Conservation (phyloP, 495 filamentous ascomycete genomes). For the Podospora comata region DNA sequence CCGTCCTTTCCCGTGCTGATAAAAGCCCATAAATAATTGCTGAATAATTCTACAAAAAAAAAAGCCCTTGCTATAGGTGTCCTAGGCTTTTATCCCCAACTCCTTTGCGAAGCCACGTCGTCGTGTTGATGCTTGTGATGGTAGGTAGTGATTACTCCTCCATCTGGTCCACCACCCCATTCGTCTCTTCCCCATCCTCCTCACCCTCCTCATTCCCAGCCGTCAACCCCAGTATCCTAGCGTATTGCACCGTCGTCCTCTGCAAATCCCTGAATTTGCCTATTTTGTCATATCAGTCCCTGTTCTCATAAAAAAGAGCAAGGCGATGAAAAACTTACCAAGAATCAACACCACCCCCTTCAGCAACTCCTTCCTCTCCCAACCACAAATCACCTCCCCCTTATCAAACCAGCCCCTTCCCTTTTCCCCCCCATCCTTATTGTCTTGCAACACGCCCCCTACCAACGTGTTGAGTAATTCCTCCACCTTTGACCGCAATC, state of each 20-base stretch:
- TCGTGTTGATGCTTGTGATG: too few species aligned
- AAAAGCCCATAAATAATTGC: too few species aligned
- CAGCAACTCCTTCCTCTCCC: constrained; percentile 78
- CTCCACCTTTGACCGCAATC: constrained; percentile 80
- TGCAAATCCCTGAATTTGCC: constrained; percentile 93
- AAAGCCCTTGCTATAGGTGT: too few species aligned
- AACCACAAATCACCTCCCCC: constrained; percentile 75
- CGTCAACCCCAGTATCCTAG: constrained; percentile 65
- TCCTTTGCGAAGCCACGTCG: too few species aligned
- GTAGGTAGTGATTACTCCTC: not conserved
- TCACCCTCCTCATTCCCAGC: constrained; percentile 53
- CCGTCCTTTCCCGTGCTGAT: too few species aligned
- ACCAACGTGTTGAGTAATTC: constrained; percentile 79
- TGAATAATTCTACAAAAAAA: too few species aligned
- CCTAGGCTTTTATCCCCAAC: too few species aligned
- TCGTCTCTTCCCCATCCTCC: constrained; percentile 27
- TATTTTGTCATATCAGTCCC: constrained; percentile 42
- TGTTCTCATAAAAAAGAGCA: not conserved
- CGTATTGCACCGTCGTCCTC: constrained; percentile 86
- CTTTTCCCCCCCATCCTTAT: constrained; percentile 37
- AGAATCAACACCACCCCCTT: constrained; percentile 88
- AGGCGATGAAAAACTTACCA: constrained; percentile 58
- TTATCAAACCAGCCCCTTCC: constrained; percentile 55
- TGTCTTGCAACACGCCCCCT: constrained; percentile 63
- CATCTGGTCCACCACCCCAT: constrained; percentile 11